A percentile compares a stretch with the other conserved stretches of the same genome.
These are phyloP conservation scores for Aspergillus leporis DNA, from an alignment of 495 filamentous ascomycete genomes.

Conservation along the genomic window DNA sequence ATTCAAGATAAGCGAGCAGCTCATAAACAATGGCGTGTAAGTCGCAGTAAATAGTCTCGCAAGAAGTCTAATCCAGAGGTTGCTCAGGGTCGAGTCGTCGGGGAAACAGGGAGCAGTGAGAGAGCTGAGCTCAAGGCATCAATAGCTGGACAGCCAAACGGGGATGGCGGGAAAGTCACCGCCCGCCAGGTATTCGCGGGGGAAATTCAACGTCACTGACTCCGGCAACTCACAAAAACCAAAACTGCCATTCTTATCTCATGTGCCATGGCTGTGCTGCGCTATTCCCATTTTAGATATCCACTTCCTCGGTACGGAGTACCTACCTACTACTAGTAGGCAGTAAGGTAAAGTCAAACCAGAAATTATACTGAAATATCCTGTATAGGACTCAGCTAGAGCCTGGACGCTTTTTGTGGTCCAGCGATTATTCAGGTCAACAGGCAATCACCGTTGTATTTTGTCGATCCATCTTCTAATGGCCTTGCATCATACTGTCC, in stretches of 20 bases:
- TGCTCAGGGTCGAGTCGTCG: not conserved
- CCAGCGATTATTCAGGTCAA: no score
- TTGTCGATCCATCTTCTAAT: no score
- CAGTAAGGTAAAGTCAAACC: no score
- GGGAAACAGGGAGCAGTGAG: not conserved
- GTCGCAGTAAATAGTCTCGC: not conserved
- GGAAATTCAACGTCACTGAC: constrained; percentile 25
- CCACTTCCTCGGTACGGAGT: no score
- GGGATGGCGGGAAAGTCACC: not conserved
- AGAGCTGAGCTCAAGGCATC: not conserved
- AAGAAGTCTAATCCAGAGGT: not conserved
- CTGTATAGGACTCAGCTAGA: no score
- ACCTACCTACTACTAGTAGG: no score
- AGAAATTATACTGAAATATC: no score
- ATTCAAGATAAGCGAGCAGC: constrained; percentile 4
- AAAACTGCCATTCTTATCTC: not conserved
- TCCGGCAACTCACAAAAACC: constrained; percentile 7
- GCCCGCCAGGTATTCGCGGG: not conserved
- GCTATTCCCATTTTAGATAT: not conserved
- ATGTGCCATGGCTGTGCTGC: not conserved
- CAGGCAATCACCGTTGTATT: no score
- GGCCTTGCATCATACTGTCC: no score
- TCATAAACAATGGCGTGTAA: not conserved
- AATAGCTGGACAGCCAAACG: not conserved
- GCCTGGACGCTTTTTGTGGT: no score